Conservation (phyloP, 2,329 filamentous ascomycete genomes). For the Trichoderma gracile region DNA sequence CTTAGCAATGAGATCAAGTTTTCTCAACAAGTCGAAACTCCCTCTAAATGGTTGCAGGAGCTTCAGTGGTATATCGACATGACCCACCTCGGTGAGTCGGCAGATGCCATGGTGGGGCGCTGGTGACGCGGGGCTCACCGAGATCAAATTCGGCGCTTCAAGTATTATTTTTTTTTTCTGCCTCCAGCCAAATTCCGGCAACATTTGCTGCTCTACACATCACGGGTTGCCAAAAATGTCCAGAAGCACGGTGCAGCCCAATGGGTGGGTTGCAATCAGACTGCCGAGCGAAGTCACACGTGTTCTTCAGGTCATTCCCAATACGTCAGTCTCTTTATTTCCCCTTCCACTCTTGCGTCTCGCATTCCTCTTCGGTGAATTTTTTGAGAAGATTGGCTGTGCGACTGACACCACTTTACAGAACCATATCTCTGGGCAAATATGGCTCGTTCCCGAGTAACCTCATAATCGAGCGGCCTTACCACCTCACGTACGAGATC, state of each 20-base stretch:
- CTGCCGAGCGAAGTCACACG: slow-evolving; percentile 60
- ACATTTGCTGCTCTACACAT: background rate
- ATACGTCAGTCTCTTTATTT: slow-evolving; percentile 57
- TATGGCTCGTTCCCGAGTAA: slow-evolving; percentile 90
- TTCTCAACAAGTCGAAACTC: too few relatives aligned
- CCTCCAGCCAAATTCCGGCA: background rate
- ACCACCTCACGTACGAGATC: slow-evolving; percentile 88
- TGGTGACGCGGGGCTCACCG: slow-evolving; percentile 37
- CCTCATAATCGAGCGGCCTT: slow-evolving; percentile 85
- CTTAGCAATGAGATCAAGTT: too few relatives aligned
- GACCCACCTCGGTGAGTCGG: slow-evolving; percentile 23
- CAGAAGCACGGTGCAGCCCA: slow-evolving; percentile 47
- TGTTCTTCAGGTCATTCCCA: slow-evolving; percentile 59
- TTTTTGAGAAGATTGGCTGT: too few relatives aligned
- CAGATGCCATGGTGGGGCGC: slow-evolving; percentile 14
- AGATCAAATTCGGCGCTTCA: slow-evolving; percentile 27
- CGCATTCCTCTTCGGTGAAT: too few relatives aligned
- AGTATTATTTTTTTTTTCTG: slow-evolving; percentile 26
- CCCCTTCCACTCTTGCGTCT: too few relatives aligned
- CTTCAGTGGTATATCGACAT: background rate
- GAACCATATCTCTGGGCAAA: slow-evolving; percentile 86
- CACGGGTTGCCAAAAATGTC: slow-evolving; percentile 34
- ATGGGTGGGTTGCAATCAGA: slow-evolving; percentile 61
- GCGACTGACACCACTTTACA: slow-evolving; percentile 46
- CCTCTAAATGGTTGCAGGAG: background rate